Evolutionary conservation across 768 basidiomycete genomes (phyloP).

Genomic region (Neoboletus brunneissimus): DNA sequence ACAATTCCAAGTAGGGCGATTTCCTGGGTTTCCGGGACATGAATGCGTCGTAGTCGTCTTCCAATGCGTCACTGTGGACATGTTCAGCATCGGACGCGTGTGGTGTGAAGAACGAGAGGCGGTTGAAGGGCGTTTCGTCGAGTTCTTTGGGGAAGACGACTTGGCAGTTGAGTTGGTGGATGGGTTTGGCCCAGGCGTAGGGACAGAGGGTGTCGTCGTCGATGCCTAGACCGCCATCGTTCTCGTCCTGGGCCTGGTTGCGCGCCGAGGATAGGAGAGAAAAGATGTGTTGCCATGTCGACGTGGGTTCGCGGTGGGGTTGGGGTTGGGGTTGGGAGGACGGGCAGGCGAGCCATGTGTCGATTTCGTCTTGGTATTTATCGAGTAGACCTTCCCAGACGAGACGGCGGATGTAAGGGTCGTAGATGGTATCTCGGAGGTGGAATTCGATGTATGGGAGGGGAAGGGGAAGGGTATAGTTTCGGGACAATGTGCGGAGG

Average conservation of each 20-base stretch:
- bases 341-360: conserved; percentile 70
- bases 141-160: conserved; percentile 76
- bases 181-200: conserved; percentile 69
- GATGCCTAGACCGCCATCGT: conserved; percentile 28
- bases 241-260: background rate
- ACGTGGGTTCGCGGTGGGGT: too few species aligned
- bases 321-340: too few species aligned
- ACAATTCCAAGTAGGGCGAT: conserved; percentile 60
- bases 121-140: conserved; percentile 33
- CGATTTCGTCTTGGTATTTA: conserved; percentile 60
- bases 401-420: conserved; percentile 82
- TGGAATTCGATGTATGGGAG: conserved; percentile 60
- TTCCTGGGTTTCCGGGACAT: conserved; percentile 6
- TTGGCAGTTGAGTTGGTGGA: conserved; percentile 79
- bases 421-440: conserved; percentile 80
- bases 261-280: conserved; percentile 3
- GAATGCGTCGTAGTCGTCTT: background rate
- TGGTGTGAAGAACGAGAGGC: conserved; percentile 34
- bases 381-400: conserved; percentile 79
- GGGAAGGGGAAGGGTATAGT: conserved; percentile 78
- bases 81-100: background rate
- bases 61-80: background rate
- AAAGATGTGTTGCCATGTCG: conserved; percentile 28
- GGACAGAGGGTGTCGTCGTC: conserved; percentile 71
- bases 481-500: conserved; percentile 64